A percentile compares a stretch with the other conserved stretches of the same genome.
Evolutionary conservation across 139 green algal species (phyloP).

Genomic region (Nannochloris sp.): DNA sequence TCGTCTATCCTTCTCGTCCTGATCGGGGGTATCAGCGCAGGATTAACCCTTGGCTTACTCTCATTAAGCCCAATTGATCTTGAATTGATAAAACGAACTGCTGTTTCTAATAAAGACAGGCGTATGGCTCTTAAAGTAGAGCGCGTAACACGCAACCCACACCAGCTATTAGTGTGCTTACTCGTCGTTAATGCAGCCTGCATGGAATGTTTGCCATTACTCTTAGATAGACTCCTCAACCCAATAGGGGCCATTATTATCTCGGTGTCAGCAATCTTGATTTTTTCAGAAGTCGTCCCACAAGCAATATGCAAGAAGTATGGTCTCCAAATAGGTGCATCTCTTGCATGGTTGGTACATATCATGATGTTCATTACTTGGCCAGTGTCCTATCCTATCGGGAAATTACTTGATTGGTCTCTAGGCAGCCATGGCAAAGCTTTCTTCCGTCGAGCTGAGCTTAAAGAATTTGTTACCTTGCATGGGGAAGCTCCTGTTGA

Average conservation of each 20-base stretch:
- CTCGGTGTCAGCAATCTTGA: constrained; percentile 31
- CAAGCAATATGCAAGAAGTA: constrained; percentile 67
- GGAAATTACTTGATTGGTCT: constrained; percentile 66
- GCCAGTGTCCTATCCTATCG: constrained; percentile 59
- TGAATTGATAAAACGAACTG: constrained; percentile 26
- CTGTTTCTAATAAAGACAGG: constrained; percentile 16
- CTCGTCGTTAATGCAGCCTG: constrained; percentile 36
- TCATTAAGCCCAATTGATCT: constrained; percentile 32
- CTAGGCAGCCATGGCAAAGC: constrained; percentile 47
- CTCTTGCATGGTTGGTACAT: constrained; percentile 61
- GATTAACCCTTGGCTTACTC: constrained; percentile 52
- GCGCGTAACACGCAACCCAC: constrained; percentile 22
- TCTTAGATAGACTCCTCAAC: constrained; percentile 47
- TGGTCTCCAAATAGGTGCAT: constrained; percentile 70
- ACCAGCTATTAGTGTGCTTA: constrained; percentile 41
- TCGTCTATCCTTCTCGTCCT: constrained; percentile 12
- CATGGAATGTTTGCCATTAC: constrained; percentile 43
- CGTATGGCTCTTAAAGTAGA: constrained; percentile 14
- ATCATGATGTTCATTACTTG: constrained; percentile 45
- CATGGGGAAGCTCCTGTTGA: constrained; percentile 58
- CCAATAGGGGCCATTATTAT: constrained; percentile 33
- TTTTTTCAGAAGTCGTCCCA: constrained; percentile 47
- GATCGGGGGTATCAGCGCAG: constrained; percentile 45
- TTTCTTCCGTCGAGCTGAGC: constrained; percentile 54
- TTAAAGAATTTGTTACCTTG: constrained; percentile 71